Base-by-base conservation (phyloP, 371 early-diverging fungal species). In the Syncephalastrum monosporum region DNA sequence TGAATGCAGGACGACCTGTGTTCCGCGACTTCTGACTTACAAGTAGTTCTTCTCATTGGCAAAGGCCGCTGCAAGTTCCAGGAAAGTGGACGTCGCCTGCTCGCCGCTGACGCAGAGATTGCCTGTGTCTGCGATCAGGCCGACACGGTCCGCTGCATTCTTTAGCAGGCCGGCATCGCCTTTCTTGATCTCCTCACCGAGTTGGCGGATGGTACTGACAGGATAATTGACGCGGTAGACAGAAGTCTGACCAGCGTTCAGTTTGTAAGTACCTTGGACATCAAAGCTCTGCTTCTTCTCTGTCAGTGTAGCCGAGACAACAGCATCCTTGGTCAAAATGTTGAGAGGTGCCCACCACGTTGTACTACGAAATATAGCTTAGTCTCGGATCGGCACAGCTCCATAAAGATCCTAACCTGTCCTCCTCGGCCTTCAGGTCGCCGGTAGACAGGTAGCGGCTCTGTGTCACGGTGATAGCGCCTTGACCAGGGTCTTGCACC, bases 381-480 rank as follows among this genome's bases (percentile, higher is more conserved):
- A 25, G 42, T 52, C 8, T 50, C 29, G 59, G 56, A 33, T 82
- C 71, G 57, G 80, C 84, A 33, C 68, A 76, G 12, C 77, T 59
- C 7, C 60, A 74, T 13, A 77, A 23, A 15, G 7, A 46, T 15
- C 17, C 63, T 38, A 46, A 64, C 44, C 60, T 64, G 52, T 88
- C 84, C 65, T 90, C 93, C 21, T 75, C 82, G 13, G 83, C 64
- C 7, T 59, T 79, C 16, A 86, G 65, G 55, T 90, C 88, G 47
- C 92, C 91, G 15, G 88, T 82, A n/a, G 90, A 81, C 45, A 92
- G 75, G 68, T 86, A 93, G 17, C 93, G 84, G 19, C 78, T 71
- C 69, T 93, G 91, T 19, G 75, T 82, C 33, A 93, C 65, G n/a
- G 86, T 64, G 53, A 85, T 79, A 1, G 83, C 16, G 29, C 60